Evolutionary conservation across 23 red algal genomes (phyloP).

Genomic region (Gracilaria caudata): DNA sequence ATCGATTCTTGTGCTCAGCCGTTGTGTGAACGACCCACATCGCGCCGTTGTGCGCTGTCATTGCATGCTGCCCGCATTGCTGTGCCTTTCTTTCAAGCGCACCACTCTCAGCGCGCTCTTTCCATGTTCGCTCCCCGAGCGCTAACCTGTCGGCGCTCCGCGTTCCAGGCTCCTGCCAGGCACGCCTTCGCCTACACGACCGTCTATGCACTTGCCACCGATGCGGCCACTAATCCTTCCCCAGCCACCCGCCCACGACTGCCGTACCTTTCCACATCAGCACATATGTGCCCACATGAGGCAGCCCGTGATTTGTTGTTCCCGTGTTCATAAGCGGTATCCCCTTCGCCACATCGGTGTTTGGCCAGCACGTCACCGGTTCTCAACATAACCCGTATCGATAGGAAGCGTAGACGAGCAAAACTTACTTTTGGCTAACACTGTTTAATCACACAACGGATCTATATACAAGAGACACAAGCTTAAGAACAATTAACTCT

Average conservation of each 20-base stretch:
- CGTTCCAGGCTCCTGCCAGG: neutral
- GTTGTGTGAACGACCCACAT: neutral
- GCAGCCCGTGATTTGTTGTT: neutral
- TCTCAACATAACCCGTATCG: neutral
- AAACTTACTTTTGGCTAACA: neutral
- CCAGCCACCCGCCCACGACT: neutral
- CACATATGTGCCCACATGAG: neutral
- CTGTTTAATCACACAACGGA: neutral
- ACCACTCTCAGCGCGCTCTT: neutral
- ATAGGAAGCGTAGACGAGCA: neutral
- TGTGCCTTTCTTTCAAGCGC: constrained; percentile 3
- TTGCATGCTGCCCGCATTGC: constrained; percentile 22
- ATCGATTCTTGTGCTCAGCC: neutral
- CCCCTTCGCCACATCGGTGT: neutral
- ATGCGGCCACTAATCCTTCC: neutral
- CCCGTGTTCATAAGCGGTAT: neutral
- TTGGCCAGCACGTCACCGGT: neutral
- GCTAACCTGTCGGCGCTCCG: neutral
- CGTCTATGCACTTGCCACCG: neutral
- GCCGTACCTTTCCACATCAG: neutral
- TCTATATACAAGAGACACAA: constrained; percentile 12
- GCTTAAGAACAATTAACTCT: constrained; percentile 4
- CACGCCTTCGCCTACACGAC: no score
- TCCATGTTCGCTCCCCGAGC: neutral
- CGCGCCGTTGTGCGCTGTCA: neutral